A percentile compares a stretch with the other conserved stretches of the same genome.
Evolutionary conservation across 345 rosid genomes (phyloP).

Genomic region (Cardiospermum halicacabum): DNA sequence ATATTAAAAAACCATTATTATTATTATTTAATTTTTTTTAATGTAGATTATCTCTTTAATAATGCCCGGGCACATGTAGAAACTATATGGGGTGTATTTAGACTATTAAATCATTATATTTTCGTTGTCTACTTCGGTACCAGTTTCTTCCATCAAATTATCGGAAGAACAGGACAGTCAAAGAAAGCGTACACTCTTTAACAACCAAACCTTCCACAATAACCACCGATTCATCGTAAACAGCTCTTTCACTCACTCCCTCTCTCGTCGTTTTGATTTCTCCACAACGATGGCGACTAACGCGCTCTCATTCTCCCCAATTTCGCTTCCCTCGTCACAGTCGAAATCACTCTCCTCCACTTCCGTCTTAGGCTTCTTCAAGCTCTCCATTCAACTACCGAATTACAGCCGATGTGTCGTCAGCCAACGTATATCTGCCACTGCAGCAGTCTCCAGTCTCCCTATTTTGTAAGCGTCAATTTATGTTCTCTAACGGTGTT

Average conservation of each 20-base stretch:
- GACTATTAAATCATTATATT: not conserved
- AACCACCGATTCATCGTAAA: not conserved
- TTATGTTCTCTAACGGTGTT: not conserved
- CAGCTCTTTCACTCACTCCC: not conserved
- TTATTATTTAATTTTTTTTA: too few species aligned
- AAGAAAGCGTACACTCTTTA: not conserved
- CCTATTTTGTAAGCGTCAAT: constrained; percentile 48
- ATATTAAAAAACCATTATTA: too few species aligned
- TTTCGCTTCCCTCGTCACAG: constrained; percentile 30
- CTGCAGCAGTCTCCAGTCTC: constrained; percentile 48
- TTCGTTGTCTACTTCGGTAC: not conserved
- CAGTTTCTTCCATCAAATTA: not conserved
- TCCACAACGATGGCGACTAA: constrained; percentile 72
- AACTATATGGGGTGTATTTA: not conserved
- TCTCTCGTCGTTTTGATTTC: not conserved
- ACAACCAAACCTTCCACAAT: not conserved
- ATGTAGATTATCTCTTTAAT: too few species aligned
- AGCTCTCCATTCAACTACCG: constrained; percentile 32
- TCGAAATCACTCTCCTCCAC: constrained; percentile 23
- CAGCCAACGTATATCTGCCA: constrained; percentile 30
- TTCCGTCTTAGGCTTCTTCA: constrained; percentile 39
- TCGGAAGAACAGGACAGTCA: not conserved
- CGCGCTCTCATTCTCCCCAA: constrained; percentile 40
- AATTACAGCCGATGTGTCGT: constrained; percentile 25
- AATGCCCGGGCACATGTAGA: too few species aligned